phyloP scores from a whole-genome alignment of 208 protist genomes.

The Crithidia fasciculata region DNA sequence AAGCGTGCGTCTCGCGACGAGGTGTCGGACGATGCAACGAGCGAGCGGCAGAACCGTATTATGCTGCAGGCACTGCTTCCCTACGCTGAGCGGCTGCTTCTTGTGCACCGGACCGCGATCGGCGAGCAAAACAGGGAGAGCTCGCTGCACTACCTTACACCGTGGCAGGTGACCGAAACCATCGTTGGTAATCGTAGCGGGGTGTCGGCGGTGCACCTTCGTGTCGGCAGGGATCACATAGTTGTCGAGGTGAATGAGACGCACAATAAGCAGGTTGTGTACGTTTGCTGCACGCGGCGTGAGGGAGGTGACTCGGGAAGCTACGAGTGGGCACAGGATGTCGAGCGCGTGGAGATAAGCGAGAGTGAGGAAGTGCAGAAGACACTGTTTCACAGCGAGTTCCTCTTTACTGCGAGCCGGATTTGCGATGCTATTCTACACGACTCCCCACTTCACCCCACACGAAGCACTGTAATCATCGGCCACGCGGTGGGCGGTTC shows the following conservation, averaged over 20 bases:
- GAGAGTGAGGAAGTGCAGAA: constrained; percentile 77
- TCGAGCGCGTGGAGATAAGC: constrained; percentile 73
- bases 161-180: constrained; percentile 75
- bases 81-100: constrained; percentile 71
- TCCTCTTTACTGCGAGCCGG: constrained; percentile 49
- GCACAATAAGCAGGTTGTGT: constrained; percentile 85
- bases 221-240: constrained; percentile 64
- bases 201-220: constrained; percentile 75
- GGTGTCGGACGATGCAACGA: constrained; percentile 67
- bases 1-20: constrained; percentile 55
- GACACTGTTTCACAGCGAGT: constrained; percentile 73
- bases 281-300: constrained; percentile 55
- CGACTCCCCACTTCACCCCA: constrained; percentile 75
- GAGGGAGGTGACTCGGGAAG: constrained; percentile 37
- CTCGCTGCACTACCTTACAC: constrained; percentile 44
- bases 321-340: constrained; percentile 68
- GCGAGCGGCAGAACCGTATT: constrained; percentile 86
- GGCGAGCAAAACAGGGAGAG: constrained; percentile 34
- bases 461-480: constrained; percentile 76
- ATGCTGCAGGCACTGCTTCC: constrained; percentile 83
- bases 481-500: constrained; percentile 83
- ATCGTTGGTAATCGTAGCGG: constrained; percentile 75
- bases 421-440: constrained; percentile 65
- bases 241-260: constrained; percentile 84
- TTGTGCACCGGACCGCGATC: constrained; percentile 70